Conservation (phyloP, 108 stramenopile genomes). For the Cylindrotheca closterium region DNA sequence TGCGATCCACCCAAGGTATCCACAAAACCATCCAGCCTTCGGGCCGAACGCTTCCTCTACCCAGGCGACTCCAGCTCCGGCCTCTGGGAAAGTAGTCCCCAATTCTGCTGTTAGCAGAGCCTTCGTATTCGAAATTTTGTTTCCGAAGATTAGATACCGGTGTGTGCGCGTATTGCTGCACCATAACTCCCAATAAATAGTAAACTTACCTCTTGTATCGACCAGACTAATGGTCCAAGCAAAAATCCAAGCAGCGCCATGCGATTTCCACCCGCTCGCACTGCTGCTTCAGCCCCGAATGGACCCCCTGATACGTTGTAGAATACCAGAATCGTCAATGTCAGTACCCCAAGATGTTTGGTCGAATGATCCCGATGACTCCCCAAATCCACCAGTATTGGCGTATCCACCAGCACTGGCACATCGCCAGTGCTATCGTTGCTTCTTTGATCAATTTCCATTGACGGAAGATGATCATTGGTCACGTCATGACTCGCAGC, state of each 20-base stretch:
- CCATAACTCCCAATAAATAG: no score
- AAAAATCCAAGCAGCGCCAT: conserved; percentile 84
- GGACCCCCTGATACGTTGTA: conserved; percentile 93
- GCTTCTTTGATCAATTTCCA: no score
- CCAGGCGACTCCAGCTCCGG: conserved; percentile 90
- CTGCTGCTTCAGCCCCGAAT: conserved; percentile 90
- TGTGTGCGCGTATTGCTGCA: no score
- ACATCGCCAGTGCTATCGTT: no score
- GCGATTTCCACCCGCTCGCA: conserved; percentile 83
- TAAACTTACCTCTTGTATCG: conserved; percentile 78
- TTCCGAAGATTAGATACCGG: no score
- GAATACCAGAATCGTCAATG: conserved; percentile 88
- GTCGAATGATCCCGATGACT: no score
- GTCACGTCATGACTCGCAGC: no score
- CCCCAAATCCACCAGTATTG: no score
- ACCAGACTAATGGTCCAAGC: conserved; percentile 88
- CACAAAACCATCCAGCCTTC: conserved; percentile 77
- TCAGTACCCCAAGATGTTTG: no score
- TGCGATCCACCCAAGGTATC: conserved; percentile 87
- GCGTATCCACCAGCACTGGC: no score
- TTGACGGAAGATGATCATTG: no score
- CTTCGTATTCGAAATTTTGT: no score
- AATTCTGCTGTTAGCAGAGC: conserved; percentile 90
- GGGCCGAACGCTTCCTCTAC: conserved; percentile 91
- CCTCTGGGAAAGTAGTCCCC: conserved; percentile 86